Base-by-base conservation (phyloP, 1,284 basidiomycete genomes). In the Malassezia yamatoensis region DNA sequence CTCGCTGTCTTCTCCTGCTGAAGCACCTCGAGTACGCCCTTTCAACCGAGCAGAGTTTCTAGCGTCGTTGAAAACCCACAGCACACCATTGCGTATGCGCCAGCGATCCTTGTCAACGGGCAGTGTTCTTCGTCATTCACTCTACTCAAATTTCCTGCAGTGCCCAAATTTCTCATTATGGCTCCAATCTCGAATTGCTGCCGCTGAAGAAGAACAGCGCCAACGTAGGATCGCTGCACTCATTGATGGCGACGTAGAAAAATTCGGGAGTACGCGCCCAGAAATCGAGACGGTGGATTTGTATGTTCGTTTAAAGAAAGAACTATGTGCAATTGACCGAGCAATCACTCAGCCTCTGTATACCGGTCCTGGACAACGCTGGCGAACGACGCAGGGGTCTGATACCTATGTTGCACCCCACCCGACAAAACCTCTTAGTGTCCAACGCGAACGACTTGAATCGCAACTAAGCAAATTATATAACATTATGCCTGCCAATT, bases 1-100 rank as follows among this genome's bases (percentile, higher is more conserved):
- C 48, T 57, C 68, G 58, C 53, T 66, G 11, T 51, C 61, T 51
- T 61, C 61, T 29, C 60, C 64, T 9, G 54, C 60, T 53, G 65
- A 62, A 48, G 51, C 54, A 63, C 64, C 64, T 50, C 57, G 58
- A 49, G 62, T 73, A 54, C 47, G 84, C 63, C 82, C 87, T 0
- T 98, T 96, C 77, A 88, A 83, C 65, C 78, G 83, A 33, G 78
- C 79, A 2, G 80, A 83, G 47, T 96, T 96, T 76, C 81, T 96
- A 43, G 79, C 82, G 6, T 90, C 87, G 8, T 80, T 96, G 21
- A 88, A 86, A 67, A 78, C 81, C 0, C 81, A 87, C 67, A 90
- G 90, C 0, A 74, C 76, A 2, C 66, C 68, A 15, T 50, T 74
- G 0, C 61, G 60, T 3, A 60, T 69, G n/a, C 60, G 62, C 0